Conservation (phyloP, 2,329 filamentous ascomycete species). For the Exserohilum turcica region DNA sequence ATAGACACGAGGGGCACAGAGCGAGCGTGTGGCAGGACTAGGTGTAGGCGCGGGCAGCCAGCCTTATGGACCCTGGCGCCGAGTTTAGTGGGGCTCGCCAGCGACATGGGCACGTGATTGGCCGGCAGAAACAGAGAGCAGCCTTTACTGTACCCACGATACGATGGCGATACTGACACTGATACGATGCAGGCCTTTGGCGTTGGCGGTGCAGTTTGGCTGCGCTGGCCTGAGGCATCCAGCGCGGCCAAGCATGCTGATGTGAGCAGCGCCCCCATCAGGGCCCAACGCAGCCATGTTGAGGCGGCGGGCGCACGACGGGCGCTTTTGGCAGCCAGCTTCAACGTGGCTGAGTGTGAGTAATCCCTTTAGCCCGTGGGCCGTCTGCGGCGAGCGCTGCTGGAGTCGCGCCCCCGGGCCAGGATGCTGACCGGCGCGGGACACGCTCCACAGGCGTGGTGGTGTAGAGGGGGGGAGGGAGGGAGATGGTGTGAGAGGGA, state of each 20-base stretch:
- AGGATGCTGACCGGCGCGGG: slow-evolving; percentile 15
- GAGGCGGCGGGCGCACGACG: slow-evolving; percentile 7
- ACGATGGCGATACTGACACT: too few species aligned
- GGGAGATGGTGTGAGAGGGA: too few species aligned
- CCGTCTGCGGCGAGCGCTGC: neutral
- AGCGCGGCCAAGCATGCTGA: slow-evolving; percentile 9
- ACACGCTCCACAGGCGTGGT: slow-evolving; percentile 14
- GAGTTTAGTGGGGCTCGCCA: slow-evolving; percentile 5
- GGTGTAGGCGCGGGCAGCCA: too few species aligned
- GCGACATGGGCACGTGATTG: neutral
- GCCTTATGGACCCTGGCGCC: slow-evolving; percentile 12
- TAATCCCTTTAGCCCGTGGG: slow-evolving; percentile 3
- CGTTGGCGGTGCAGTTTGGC: too few species aligned
- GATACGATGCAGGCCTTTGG: too few species aligned
- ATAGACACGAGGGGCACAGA: too few species aligned
- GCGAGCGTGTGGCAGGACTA: too few species aligned
- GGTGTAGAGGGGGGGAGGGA: too few species aligned
- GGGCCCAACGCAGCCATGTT: slow-evolving; percentile 2
- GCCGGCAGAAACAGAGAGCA: slow-evolving; percentile 4
- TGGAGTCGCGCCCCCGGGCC: too few species aligned
- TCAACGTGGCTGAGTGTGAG: slow-evolving; percentile 9
- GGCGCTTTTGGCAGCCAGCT: slow-evolving; percentile 2
- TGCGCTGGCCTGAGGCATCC: slow-evolving; percentile 6
- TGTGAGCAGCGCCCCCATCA: slow-evolving; percentile 11
- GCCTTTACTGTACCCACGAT: too few species aligned